These are phyloP conservation scores for Colletotrichum kahawae DNA, from an alignment of 2,329 filamentous ascomycete genomes.

Conservation along the genomic window DNA sequence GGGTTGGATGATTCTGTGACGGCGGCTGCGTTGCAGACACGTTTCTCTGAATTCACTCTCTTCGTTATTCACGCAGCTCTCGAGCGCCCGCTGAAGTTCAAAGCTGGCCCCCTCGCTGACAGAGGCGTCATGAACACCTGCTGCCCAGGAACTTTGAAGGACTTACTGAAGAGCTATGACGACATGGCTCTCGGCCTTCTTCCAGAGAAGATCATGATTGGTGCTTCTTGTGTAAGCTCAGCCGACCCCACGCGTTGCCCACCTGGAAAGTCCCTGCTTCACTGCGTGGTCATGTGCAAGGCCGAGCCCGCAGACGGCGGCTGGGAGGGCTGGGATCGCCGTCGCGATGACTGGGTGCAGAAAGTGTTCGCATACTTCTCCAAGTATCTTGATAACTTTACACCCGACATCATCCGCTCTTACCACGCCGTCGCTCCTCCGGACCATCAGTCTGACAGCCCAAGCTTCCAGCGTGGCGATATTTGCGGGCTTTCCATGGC, in stretches of 20 bases:
- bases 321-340: neutral
- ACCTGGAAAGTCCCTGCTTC: neutral
- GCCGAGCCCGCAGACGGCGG: neutral
- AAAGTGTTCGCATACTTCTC: neutral
- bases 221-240: neutral
- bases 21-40: neutral
- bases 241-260: neutral
- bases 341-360: neutral
- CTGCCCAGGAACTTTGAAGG: neutral
- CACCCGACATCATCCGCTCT: neutral
- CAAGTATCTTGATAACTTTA: neutral
- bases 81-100: neutral
- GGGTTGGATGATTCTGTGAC: neutral
- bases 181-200: neutral
- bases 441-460: neutral
- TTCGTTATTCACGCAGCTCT: neutral
- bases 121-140: neutral
- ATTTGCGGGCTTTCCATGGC: neutral
- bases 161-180: neutral
- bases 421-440: neutral
- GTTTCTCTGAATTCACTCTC: neutral
- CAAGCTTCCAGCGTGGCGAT: neutral
- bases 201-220: neutral
- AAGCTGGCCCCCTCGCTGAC: neutral
- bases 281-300: slow-evolving; percentile 1